These are phyloP conservation scores for Hygrophila difformis DNA, from an alignment of 257 asterid genomes.

Conservation along the genomic window DNA sequence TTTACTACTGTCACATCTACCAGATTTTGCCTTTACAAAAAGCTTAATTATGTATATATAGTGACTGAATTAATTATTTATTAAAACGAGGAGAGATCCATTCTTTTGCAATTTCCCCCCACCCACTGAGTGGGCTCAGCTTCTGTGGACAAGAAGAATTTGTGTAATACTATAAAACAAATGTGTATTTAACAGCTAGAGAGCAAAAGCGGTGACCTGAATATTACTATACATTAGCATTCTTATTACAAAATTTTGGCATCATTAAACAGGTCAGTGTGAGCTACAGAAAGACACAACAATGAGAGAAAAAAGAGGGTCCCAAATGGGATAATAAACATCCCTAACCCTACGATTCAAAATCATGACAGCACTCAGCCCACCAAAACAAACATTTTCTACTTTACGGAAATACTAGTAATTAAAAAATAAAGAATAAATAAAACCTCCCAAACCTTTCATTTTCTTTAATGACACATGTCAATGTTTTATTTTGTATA, in stretches of 20 bases:
- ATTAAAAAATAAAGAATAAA: not conserved
- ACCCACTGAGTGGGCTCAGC: conserved; percentile 30
- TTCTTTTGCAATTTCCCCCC: conserved; percentile 1
- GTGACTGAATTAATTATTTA: conserved; percentile 25
- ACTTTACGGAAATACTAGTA: no score
- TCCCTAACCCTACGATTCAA: conserved; percentile 15
- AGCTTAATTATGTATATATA: conserved; percentile 14
- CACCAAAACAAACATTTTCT: conserved; percentile 8
- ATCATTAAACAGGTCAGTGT: conserved; percentile 1
- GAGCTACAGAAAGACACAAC: not conserved
- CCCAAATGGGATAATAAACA: conserved; percentile 25
- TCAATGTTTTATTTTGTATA: conserved; percentile 19
- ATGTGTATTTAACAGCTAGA: not conserved
- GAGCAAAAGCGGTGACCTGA: not conserved
- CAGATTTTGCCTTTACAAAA: conserved; percentile 31
- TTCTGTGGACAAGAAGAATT: not conserved
- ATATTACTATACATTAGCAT: not conserved
- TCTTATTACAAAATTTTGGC: conserved; percentile 1
- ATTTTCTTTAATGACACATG: conserved; percentile 11
- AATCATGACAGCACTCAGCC: conserved; percentile 10
- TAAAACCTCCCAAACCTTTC: not conserved
- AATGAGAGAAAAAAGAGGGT: conserved; percentile 6
- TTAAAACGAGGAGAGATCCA: conserved; percentile 11
- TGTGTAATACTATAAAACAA: not conserved
- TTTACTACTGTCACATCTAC: conserved; percentile 31